Evolutionary conservation across 352 stramenopile genomes (phyloP), one percentile per base, ranked within the genome.

Genomic region (Pythium apleroticum): DNA sequence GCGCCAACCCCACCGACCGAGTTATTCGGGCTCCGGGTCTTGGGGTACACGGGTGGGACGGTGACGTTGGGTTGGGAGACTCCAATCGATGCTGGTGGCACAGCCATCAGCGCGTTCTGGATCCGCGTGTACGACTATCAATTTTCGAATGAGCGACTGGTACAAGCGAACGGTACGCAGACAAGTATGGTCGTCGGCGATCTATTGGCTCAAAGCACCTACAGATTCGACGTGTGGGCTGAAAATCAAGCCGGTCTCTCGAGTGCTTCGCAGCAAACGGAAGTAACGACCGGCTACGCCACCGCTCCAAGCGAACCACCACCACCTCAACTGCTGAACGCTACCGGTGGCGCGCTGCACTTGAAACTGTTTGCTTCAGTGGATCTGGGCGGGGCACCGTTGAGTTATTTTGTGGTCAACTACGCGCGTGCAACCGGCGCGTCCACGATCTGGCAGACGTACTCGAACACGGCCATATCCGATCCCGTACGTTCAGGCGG

Each of bases 311-410:
- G 37, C 4, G 65, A 52, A 25, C 68, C 76, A 3, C 75, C 73
- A 19, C 39, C 37, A 3, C 73, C 75, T 12, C 8, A 52, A 6
- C 57, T 88, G n/a, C 17, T 74, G 10, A 63, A 63, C 0, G 73
- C 80, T 8, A 88, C 76, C 6, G 80, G 80, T 35, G 80, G 80
- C 17, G 66, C 78, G 7, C 43, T 88, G 15, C 53, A 76, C 50
- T 46, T 89, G 10, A 52, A 61, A 9, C 37, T 89, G 4, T 5
- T 74, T 14, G 69, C 71, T 19, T 75, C 80, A 20, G 4, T 73
- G 4, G 68, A 89, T 24, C 74, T 74, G 35, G 80, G 80, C 24
- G 80, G 80, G 2, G 58, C 52, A 0, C 19, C 57, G 3, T 56
- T 85, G 11, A 65, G 30, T 10, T 31, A 20, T 0, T 86, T 75